Base-by-base conservation (phyloP, 306 rosid species). In the Cajanus cajan region DNA sequence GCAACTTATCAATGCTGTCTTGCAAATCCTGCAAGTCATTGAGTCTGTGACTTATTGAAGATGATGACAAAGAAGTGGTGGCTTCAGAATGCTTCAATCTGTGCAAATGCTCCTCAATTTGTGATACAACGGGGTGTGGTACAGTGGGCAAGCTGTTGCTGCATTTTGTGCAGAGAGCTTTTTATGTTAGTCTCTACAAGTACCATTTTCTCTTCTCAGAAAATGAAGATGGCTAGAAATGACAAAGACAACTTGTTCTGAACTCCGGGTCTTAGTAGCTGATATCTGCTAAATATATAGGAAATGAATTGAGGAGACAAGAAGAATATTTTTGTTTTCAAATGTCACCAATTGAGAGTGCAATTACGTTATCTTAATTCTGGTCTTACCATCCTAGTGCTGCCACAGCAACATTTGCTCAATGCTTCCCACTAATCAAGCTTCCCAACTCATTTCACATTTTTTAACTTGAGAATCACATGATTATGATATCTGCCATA, bases 71-170 rank as follows among this genome's bases (percentile, higher is more conserved):
- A 51, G 63, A 81, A 24, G 81, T 5, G 5, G 72, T 64, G 40
- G 78, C 77, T 77, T 82, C 82, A 25, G 69, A 40, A 62, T 31
- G 39, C 45, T 64, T 76, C 41, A 76, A 70, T 51, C 52, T 76
- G 28, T 21, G 0, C 72, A 76, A 50, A 39, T 61, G 82, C 24
- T 40, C 73, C 24, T 76, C 72, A 28, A 70, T 15, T 62, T 76
- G 81, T 47, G 82, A 76, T 18, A 76, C 37, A 54, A 61, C 4
- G 4, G 82, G 82, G 39, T 75, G 80, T 13, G 80, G 69, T 33
- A 31, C 36, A 33, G 24, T 11, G 36, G 80, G 71, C 14, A 68
- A 45, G 85, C 72, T 75, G 57, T 68, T 75, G 40, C 59, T 58
- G 25, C 58, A 68, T n/a, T 40, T 3, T 39, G 15, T 82, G 82